Percentiles rank a stretch among this genome's conserved stretches.
Evolutionary conservation across 2,329 filamentous ascomycete genomes (phyloP).

Genomic region (Monilinia aucupariae): DNA sequence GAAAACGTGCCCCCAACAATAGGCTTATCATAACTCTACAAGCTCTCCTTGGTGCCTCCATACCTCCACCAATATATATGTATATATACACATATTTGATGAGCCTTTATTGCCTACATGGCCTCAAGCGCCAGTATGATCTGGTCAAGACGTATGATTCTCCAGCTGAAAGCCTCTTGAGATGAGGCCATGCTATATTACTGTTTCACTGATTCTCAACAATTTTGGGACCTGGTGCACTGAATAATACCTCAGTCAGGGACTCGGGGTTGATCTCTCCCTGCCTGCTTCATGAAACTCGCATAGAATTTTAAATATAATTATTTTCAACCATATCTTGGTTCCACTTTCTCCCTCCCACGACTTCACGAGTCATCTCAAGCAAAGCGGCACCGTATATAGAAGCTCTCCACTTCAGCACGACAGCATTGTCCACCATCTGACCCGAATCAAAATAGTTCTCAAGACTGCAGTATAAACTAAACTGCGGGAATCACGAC

Average conservation of each 20-base stretch:
- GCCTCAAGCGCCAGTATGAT: not conserved
- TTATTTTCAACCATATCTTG: not conserved
- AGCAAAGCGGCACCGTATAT: conserved; percentile 13
- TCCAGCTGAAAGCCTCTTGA: not conserved
- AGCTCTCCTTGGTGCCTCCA: not conserved
- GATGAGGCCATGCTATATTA: not conserved
- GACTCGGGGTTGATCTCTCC: not conserved
- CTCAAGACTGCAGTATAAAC: not conserved
- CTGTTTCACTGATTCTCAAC: not conserved
- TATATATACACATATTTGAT: too few relatives aligned
- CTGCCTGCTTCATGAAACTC: not conserved
- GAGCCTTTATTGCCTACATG: not conserved
- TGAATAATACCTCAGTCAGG: not conserved
- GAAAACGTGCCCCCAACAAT: conserved; percentile 9
- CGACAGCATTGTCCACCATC: conserved; percentile 8
- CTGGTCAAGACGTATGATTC: not conserved
- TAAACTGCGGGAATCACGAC: conserved; percentile 6
- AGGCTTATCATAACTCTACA: not conserved
- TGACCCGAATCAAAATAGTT: conserved; percentile 13
- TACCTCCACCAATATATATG: not conserved
- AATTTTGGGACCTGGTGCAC: not conserved
- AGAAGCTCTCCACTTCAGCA: conserved; percentile 6
- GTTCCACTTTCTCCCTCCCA: not conserved
- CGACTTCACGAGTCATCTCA: not conserved
- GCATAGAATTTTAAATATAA: not conserved